Base-by-base conservation (phyloP, 257 asterid genomes). In the Vinca minor region DNA sequence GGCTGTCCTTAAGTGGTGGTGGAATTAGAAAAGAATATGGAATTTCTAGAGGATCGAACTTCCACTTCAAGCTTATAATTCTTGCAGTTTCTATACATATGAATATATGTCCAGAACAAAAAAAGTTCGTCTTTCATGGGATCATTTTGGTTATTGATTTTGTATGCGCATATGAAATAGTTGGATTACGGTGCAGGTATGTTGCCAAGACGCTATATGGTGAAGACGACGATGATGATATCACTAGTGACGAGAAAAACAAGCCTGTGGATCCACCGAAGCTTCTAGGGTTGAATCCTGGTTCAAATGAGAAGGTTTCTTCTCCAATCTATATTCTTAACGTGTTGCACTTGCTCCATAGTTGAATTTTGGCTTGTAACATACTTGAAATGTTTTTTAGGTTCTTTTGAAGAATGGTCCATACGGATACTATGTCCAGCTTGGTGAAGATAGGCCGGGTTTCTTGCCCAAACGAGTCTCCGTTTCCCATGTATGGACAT, bases 381-480 rank as follows among this genome's bases (percentile, higher is more conserved):
- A 34, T 23, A 18, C 59, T 60, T 29, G 26, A 7, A 66, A 48
- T 42, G 1, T 53, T 13, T 53, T 61, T 62, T 41, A 92, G 96
- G 81, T 92, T 78, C 83, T 89, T 60, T 64, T 92, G 72, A 92
- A 89, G 93, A 65, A 63, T 59, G 97, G 98, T 60, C 97, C 97
- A 13, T 92, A 81, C 73, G 96, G 97, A 76, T 39, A 73, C 80
- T 92, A 92, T 67, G 83, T 89, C 72, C 98, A 92, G 84, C 87
- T 89, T 62, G 98, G 98, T 74, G 96, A 92, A 73, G 96, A 92
- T 76, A 85, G 87, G 69, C 77, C 81, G 69, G 96, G 98, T 52
- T 79, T 77, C 68, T 38, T 67, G 44, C 96, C 95, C 62, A 89
- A 92, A 82, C 86, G 98, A 67, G 90, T 90, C 49, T 87, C 96